These are phyloP conservation scores for Lipomyces yamadae DNA, from an alignment of 805 yeast genomes.

Conservation along the genomic window DNA sequence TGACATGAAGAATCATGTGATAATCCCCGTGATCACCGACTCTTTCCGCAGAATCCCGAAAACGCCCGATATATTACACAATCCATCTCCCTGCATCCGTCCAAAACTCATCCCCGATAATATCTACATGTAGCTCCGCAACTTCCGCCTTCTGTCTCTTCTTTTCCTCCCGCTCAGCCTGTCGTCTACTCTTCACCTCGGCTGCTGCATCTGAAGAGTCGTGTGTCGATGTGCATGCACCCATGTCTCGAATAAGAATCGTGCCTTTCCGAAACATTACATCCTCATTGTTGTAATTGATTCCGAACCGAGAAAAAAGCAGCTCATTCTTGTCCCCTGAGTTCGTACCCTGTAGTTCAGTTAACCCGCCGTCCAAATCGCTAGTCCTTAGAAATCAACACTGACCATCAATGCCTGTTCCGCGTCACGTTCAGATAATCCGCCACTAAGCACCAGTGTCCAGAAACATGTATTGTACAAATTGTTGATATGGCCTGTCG, in stretches of 20 bases:
- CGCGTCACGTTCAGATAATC: constrained; percentile 75
- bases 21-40: no score
- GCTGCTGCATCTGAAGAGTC: constrained; percentile 18
- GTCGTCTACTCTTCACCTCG: constrained; percentile 48
- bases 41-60: no score
- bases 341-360: constrained; percentile 61
- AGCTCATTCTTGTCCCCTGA: constrained; percentile 89
- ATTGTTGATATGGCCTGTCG: constrained; percentile 75
- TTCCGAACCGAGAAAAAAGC: constrained; percentile 72
- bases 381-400: not conserved
- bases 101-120: constrained; percentile 73
- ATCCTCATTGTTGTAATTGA: constrained; percentile 89
- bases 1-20: no score
- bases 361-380: not conserved
- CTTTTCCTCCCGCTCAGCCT: constrained; percentile 56
- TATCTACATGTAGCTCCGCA: constrained; percentile 58
- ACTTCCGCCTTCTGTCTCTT: constrained; percentile 56
- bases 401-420: constrained; percentile 62
- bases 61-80: no score
- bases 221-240: constrained; percentile 6
- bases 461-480: constrained; percentile 92
- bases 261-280: constrained; percentile 90
- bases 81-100: constrained; percentile 12
- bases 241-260: constrained; percentile 55
- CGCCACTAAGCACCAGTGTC: constrained; percentile 75